Evolutionary conservation across 2,329 filamentous ascomycete species (phyloP).

Genomic region (Dryadomyces quercivorus): DNA sequence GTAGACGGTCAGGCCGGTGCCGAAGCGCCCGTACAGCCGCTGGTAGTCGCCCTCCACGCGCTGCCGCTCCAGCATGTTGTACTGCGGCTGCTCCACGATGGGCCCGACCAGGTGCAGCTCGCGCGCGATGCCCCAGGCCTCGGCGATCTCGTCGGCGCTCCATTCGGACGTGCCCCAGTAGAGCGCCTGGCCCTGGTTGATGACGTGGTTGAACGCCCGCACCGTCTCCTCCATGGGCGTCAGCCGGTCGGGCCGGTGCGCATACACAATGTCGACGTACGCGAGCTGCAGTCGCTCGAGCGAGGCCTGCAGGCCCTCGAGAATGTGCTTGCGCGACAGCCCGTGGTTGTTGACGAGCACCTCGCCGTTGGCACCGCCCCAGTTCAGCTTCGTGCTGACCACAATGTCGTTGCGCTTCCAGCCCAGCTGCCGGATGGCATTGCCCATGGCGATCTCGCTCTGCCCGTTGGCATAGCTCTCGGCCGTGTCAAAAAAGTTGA

Average conservation of each 20-base stretch:
- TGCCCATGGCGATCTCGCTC: constrained; percentile 51
- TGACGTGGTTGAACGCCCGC: constrained; percentile 58
- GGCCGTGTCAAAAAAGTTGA: constrained; percentile 53
- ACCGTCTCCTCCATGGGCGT: constrained; percentile 63
- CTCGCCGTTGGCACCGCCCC: constrained; percentile 47
- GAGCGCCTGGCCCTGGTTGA: constrained; percentile 53
- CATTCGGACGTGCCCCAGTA: constrained; percentile 66
- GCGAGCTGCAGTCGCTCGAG: constrained; percentile 43
- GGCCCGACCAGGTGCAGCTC: constrained; percentile 49
- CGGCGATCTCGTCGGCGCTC: constrained; percentile 54
- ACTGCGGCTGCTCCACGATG: constrained; percentile 54
- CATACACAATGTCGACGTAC: constrained; percentile 59
- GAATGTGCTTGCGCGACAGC: constrained; percentile 47
- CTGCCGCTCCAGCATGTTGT: constrained; percentile 50
- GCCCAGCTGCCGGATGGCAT: constrained; percentile 46
- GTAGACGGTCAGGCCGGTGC: constrained; percentile 43
- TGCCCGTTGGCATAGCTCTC: constrained; percentile 48
- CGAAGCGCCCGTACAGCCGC: constrained; percentile 39
- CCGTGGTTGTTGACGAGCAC: constrained; percentile 47
- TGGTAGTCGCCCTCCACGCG: constrained; percentile 48
- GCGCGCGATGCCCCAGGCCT: constrained; percentile 48
- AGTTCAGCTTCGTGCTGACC: constrained; percentile 47
- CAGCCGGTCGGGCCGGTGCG: constrained; percentile 54
- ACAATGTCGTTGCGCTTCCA: constrained; percentile 52
- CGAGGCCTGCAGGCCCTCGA: constrained; percentile 46